Conservation (phyloP, 208 protist genomes). For the Crithidia acanthocephali region DNA sequence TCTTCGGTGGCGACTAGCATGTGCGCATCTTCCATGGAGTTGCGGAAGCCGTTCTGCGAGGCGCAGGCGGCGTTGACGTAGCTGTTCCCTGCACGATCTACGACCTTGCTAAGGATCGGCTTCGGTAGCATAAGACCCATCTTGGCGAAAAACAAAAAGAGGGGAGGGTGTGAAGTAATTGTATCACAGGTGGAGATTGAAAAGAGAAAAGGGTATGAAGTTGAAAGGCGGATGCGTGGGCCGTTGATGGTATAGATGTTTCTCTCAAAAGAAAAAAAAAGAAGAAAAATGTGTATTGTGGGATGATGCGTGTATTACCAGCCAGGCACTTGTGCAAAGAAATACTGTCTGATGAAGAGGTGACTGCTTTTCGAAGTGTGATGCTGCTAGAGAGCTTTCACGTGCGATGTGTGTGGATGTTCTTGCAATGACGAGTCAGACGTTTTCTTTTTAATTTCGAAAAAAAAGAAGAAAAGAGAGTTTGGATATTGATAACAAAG, state of each 20-base stretch:
- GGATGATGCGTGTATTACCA: not conserved
- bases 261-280: slow-evolving; percentile 3
- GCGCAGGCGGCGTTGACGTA: slow-evolving; percentile 54
- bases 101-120: slow-evolving; percentile 85
- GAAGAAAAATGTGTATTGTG: not conserved
- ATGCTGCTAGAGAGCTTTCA: not conserved
- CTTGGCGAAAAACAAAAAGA: slow-evolving; percentile 7
- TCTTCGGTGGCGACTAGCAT: slow-evolving; percentile 53
- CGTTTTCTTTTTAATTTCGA: not conserved
- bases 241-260: not conserved
- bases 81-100: slow-evolving; percentile 75
- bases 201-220: not conserved
- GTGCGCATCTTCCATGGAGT: slow-evolving; percentile 91
- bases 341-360: not conserved
- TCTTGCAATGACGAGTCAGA: not conserved
- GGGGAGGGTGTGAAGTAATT: not conserved
- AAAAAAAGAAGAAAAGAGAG: slow-evolving; percentile 21
- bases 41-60: slow-evolving; percentile 84
- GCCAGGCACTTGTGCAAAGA: not conserved
- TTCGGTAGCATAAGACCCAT: slow-evolving; percentile 88
- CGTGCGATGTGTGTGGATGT: not conserved
- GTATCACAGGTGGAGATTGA: not conserved
- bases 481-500: no score
- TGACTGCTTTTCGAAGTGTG: no score
- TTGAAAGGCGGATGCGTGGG: not conserved